Percentiles rank a stretch among this genome's conserved stretches.
These are phyloP conservation scores for Eutypella sp. DNA, from an alignment of 2,329 filamentous ascomycete species.

Conservation along the genomic window DNA sequence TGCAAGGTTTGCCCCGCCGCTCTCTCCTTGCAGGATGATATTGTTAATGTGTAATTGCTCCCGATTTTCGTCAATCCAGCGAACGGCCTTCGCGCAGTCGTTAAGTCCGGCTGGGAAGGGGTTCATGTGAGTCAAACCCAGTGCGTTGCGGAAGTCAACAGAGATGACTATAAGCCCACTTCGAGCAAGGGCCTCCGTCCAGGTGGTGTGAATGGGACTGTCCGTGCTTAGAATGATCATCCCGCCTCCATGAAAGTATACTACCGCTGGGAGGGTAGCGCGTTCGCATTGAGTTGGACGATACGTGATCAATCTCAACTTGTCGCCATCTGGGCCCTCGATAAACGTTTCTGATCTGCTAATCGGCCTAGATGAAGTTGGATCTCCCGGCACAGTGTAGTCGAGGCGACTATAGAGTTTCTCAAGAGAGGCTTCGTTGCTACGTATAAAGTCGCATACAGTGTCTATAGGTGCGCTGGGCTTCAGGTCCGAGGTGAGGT, in stretches of 20 bases:
- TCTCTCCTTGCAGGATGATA: background rate
- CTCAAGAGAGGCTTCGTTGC: background rate
- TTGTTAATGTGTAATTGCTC: background rate
- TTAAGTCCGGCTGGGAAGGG: background rate
- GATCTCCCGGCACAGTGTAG: background rate
- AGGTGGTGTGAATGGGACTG: background rate
- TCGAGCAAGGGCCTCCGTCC: background rate
- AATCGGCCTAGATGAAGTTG: background rate
- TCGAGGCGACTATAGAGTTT: background rate
- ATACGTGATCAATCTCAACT: background rate
- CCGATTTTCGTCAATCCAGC: background rate
- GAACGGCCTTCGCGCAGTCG: background rate
- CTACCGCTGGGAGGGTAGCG: background rate
- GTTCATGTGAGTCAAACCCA: background rate
- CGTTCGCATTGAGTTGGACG: background rate
- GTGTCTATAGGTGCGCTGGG: background rate
- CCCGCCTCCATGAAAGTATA: background rate
- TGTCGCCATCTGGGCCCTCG: background rate
- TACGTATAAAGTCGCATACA: background rate
- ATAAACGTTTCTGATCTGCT: background rate
- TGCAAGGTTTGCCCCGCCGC: background rate
- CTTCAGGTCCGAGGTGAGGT: background rate
- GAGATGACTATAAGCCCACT: background rate
- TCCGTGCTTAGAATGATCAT: background rate
- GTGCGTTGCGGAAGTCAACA: background rate